A percentile compares a stretch with the other conserved stretches of the same genome.
Conservation (phyloP, 192 early-diverging fungal genomes). For the Backusella mclennaniae region DNA sequence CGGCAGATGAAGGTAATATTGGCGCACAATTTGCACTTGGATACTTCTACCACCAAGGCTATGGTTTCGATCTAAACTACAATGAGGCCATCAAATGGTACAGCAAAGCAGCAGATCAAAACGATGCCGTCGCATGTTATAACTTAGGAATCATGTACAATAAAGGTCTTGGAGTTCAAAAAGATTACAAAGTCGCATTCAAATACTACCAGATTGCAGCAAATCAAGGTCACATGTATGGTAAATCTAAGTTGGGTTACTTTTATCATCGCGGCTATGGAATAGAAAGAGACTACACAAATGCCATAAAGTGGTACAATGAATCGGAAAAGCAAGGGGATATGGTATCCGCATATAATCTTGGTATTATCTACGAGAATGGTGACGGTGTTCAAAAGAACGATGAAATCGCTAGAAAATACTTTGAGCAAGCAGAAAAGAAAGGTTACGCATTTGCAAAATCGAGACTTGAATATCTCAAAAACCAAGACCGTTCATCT, state of each 20-base stretch:
- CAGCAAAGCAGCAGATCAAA: constrained; percentile 30
- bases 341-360: background rate
- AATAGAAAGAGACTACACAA: background rate
- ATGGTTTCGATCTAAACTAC: constrained; percentile 1
- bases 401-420: background rate
- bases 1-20: too few species aligned
- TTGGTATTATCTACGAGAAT: background rate
- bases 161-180: constrained; percentile 21
- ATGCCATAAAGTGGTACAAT: background rate
- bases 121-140: constrained; percentile 18
- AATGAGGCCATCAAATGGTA: constrained; percentile 31
- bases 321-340: too few species aligned
- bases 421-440: background rate
- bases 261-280: background rate
- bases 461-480: background rate
- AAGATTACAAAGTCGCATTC: constrained; percentile 16
- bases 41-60: too few species aligned
- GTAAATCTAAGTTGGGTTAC: background rate
- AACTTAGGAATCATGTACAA: constrained; percentile 29
- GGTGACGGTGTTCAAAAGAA: background rate
- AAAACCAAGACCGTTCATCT: background rate
- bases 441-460: background rate
- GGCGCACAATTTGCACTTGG: too few species aligned
- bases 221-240: background rate
- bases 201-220: constrained; percentile 28